A percentile compares a stretch with the other conserved stretches of the same genome.
Conservation (phyloP, 306 rosid species). For the Ziziphus jujuba region DNA sequence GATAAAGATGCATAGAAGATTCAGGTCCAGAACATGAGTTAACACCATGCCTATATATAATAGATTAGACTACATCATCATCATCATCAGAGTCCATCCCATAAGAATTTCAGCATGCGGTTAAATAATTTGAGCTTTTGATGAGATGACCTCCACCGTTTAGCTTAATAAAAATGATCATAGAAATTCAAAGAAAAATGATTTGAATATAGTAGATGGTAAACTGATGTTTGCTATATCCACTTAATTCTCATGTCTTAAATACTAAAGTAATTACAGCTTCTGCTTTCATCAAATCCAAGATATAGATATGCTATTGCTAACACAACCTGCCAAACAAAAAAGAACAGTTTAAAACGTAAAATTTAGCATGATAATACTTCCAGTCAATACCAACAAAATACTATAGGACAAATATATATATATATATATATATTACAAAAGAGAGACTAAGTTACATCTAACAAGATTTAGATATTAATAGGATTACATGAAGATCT, state of each 20-base stretch:
- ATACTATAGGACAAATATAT: no score
- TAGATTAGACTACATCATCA: no score
- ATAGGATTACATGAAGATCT: no score
- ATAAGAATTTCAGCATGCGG: not conserved
- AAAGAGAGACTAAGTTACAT: no score
- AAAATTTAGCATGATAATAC: not conserved
- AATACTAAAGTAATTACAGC: constrained; percentile 46
- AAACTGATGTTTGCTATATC: constrained; percentile 28
- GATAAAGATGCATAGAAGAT: no score
- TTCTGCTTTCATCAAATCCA: constrained; percentile 24
- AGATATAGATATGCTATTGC: constrained; percentile 6
- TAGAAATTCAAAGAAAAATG: not conserved
- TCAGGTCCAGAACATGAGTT: no score
- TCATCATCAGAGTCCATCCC: constrained; percentile 22
- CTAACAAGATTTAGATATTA: no score
- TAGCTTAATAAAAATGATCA: constrained; percentile 3
- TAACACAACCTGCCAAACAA: constrained; percentile 26
- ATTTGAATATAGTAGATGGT: not conserved
- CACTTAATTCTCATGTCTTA: constrained; percentile 26
- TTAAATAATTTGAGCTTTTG: not conserved
- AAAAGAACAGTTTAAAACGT: not conserved
- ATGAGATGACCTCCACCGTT: constrained; percentile 1
- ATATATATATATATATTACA: no score
- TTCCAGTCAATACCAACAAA: no score
- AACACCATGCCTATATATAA: no score